Base-by-base conservation (phyloP, 1,284 basidiomycete species). In the Puccinia novopanici region DNA sequence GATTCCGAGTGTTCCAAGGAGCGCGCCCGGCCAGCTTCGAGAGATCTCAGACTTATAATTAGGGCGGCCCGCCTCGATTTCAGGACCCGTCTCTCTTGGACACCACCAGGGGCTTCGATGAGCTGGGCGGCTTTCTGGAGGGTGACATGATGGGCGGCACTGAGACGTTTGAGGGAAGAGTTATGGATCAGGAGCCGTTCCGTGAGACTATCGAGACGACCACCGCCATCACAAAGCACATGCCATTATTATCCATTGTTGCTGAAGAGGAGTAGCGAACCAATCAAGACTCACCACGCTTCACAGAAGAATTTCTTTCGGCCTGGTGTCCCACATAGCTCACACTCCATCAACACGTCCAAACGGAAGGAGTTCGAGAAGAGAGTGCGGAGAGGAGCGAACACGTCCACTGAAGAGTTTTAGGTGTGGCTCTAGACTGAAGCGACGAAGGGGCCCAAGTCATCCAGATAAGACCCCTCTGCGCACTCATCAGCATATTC, bases 281-380 rank as follows among this genome's bases (percentile, higher is more conserved):
- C 22, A 15, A 13, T 10, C 13, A 19, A 59, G 8, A 24, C 75
- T 30, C 70, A 68, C 75, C 75, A 77, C 34, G 34, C 65, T 70
- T 77, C 75, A 55, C 75, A 77, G 40, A 68, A 77, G 65, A 77
- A 77, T 48, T 68, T 77, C 48, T 55, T 67, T 65, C 75, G 75
- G 40, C 75, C 75, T 6, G 50, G 42, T 24, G 30, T 54, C 22
- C 67, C 63, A 40, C 75, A 77, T 40, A 77, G 59, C 37, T 77
- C 75, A 40, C 75, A 77, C 52, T 77, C 75, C 75, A 77, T 77
- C 17, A 37, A 52, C n/a, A 34, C 19, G 27, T 22, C 22, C 50
- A 22, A 22, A 57, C 17, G 59, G 17, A 52, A 52, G 19, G 17
- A 42, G 22, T 48, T 68, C 42, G 24, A 68, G 40, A 59, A 13